Percentiles rank a stretch among this genome's conserved stretches.
phyloP scores from a whole-genome alignment of 2,329 filamentous ascomycete species.

The Xylariaceae sp. region DNA sequence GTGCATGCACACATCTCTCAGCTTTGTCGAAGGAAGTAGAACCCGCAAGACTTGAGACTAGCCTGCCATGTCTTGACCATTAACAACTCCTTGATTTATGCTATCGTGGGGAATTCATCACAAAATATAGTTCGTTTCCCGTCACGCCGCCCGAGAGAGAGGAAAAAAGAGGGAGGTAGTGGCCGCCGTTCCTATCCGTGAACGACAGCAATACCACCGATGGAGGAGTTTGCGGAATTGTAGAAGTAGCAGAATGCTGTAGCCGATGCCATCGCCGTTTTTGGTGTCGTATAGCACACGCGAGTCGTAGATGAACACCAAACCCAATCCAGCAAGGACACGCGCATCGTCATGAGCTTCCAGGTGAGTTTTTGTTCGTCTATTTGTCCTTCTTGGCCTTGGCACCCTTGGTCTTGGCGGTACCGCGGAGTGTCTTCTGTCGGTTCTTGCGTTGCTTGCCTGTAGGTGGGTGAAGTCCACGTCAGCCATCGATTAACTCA shows the following conservation, averaged over 20 bases:
- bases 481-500: neutral
- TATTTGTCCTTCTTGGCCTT: conserved; percentile 78
- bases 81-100: conserved; percentile 33
- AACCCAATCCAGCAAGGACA: too few relatives aligned
- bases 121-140: neutral
- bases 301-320: too few relatives aligned
- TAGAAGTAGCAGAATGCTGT: too few relatives aligned
- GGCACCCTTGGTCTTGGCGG: conserved; percentile 96
- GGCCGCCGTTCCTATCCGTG: too few relatives aligned
- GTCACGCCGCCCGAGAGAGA: neutral
- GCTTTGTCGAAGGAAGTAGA: neutral
- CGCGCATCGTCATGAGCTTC: too few relatives aligned
- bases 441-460: conserved; percentile 99
- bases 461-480: conserved; percentile 39
- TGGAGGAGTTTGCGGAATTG: too few relatives aligned
- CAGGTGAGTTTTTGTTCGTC: neutral
- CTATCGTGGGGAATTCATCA: conserved; percentile 27
- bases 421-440: conserved; percentile 96
- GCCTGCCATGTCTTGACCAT: conserved; percentile 2
- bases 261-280: too few relatives aligned
- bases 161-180: neutral
- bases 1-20: too few relatives aligned
- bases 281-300: too few relatives aligned
- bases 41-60: neutral
- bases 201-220: too few relatives aligned